These are phyloP conservation scores for Endothia cerciana DNA, from an alignment of 2,329 filamentous ascomycete genomes.

Conservation along the genomic window DNA sequence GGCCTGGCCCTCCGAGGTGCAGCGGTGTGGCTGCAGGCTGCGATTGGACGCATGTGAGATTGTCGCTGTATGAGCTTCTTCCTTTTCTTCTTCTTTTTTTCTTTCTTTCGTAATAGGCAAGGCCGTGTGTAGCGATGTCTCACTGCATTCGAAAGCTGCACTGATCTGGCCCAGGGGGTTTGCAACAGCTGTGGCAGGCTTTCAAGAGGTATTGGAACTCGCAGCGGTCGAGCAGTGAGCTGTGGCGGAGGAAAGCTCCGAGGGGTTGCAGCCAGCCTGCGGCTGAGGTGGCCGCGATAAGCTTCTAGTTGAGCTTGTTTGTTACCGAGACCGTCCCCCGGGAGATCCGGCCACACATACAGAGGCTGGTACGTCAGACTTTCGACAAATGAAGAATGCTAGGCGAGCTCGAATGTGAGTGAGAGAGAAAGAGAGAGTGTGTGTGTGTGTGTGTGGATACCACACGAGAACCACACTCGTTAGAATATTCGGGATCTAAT, in stretches of 20 bases:
- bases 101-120: too few species aligned
- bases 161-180: not conserved
- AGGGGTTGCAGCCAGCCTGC: not conserved
- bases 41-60: too few species aligned
- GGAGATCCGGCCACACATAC: not conserved
- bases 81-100: too few species aligned
- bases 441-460: not conserved
- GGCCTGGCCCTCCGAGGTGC: too few species aligned
- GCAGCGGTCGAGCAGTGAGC: not conserved
- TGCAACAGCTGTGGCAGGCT: not conserved
- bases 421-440: too few species aligned
- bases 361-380: not conserved
- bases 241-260: not conserved
- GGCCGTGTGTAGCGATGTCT: too few species aligned
- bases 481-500: constrained; percentile 10
- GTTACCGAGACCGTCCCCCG: not conserved
- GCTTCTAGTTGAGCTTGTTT: not conserved
- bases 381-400: not conserved
- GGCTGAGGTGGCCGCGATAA: not conserved
- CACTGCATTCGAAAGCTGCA: not conserved
- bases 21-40: too few species aligned
- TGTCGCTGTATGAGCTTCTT: too few species aligned
- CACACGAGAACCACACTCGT: constrained; percentile 1
- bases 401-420: not conserved
- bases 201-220: too few species aligned